A percentile compares a stretch with the other conserved stretches of the same genome.
phyloP scores from a whole-genome alignment of 176 grass and related monocot species.

The Poa pratensis region DNA sequence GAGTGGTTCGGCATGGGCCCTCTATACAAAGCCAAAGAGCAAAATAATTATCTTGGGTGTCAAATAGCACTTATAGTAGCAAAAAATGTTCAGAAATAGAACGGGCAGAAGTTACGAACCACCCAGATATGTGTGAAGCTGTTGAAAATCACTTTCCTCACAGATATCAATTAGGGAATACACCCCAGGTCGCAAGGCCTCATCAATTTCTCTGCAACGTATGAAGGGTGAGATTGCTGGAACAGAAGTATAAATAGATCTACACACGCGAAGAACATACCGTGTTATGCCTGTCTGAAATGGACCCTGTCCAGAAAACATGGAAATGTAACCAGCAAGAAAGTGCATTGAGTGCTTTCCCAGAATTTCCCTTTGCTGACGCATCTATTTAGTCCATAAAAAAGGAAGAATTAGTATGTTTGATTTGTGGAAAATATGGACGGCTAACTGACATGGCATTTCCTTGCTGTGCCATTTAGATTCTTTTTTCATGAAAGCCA shows the following conservation, averaged over 20 bases:
- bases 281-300: slow-evolving; percentile 78
- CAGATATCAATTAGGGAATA: slow-evolving; percentile 97
- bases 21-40: slow-evolving; percentile 53
- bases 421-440: slow-evolving; percentile 32
- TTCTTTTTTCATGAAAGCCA: slow-evolving; percentile 23
- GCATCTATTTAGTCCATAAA: slow-evolving; percentile 66
- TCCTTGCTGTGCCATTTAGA: slow-evolving; percentile 7
- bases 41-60: slow-evolving; percentile 25
- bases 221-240: slow-evolving; percentile 17
- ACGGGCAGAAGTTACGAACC: slow-evolving; percentile 56
- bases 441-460: slow-evolving; percentile 23
- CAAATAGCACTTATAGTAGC: slow-evolving; percentile 22
- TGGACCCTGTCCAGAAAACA: slow-evolving; percentile 86
- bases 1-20: slow-evolving; percentile 82
- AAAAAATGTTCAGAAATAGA: slow-evolving; percentile 4
- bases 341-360: slow-evolving; percentile 73
- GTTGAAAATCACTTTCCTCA: slow-evolving; percentile 82
- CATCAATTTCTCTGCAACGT: slow-evolving; percentile 77
- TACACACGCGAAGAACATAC: slow-evolving; percentile 47
- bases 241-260: slow-evolving; percentile 22
- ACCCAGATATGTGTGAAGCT: slow-evolving; percentile 89
- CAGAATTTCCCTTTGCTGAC: slow-evolving; percentile 85
- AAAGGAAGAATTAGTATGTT: slow-evolving; percentile 40
- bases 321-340: slow-evolving; percentile 80
- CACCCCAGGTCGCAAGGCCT: slow-evolving; percentile 84